These are phyloP conservation scores for Penicillium sp. DNA, from an alignment of 2,329 filamentous ascomycete genomes.

Conservation along the genomic window DNA sequence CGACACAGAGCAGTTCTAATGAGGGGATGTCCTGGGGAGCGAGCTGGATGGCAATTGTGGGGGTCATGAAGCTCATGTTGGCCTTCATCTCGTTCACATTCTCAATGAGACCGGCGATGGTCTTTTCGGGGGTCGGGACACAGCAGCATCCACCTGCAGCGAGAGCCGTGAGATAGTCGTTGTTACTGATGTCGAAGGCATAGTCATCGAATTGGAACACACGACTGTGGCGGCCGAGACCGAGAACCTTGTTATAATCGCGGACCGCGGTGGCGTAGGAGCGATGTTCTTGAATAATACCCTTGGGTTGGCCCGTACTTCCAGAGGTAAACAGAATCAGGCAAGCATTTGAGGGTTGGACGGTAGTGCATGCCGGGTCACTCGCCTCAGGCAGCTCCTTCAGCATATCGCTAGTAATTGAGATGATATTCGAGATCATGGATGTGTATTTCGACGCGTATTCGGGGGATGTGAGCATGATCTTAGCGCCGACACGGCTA, in stretches of 20 bases:
- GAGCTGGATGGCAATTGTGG: constrained; percentile 24
- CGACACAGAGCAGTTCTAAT: constrained; percentile 24
- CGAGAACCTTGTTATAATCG: constrained; percentile 21
- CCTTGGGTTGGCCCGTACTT: constrained; percentile 28
- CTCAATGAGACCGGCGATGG: constrained; percentile 14
- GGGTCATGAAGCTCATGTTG: constrained; percentile 27
- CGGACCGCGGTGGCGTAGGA: constrained; percentile 21
- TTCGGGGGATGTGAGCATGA: not conserved
- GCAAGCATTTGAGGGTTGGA: no score
- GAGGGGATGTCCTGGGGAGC: constrained; percentile 18
- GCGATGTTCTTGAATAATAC: constrained; percentile 27
- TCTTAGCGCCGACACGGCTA: not conserved
- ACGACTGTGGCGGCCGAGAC: constrained; percentile 17
- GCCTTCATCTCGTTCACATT: constrained; percentile 20
- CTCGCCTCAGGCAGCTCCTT: not conserved
- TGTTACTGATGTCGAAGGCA: constrained; percentile 31
- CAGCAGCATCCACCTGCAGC: constrained; percentile 27
- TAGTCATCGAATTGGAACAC: constrained; percentile 30
- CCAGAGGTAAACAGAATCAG: constrained; percentile 32
- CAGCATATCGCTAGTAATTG: not conserved
- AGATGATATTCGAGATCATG: not conserved
- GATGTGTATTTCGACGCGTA: not conserved
- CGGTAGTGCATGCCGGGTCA: no score
- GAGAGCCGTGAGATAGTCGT: constrained; percentile 24
- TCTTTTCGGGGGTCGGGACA: constrained; percentile 18